Evolutionary conservation across 495 filamentous ascomycete species (phyloP), one percentile per base, ranked within the genome.

Genomic region (Acidiella bohemica): DNA sequence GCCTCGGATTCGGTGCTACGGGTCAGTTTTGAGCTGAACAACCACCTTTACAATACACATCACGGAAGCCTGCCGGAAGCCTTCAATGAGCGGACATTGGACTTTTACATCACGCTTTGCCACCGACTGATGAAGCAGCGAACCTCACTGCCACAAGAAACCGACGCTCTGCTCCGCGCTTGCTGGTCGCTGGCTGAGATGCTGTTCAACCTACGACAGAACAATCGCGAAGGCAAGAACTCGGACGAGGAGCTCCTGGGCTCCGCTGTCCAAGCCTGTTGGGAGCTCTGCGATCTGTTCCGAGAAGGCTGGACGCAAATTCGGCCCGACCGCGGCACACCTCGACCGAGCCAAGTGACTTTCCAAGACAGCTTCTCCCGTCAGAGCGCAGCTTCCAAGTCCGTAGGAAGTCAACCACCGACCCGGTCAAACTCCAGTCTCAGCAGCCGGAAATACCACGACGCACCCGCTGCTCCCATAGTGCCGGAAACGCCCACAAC

Each of bases 101-200:
- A 94, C 49, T 94, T 94, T 50, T 94, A 93, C 54, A 82, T 94
- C 46, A 93, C 86, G 0, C 56, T 94, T 2, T 94, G 86, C 41
- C 86, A 94, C 58, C 73, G 86, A 22, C 67, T 94, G 5, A 94
- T 94, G 86, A 93, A 92, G 57, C 86, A 94, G 59, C 72, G 82
- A 33, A 78, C 72, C 35, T 75, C 76, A 21, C 58, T 83, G 1
- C 78, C 76, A 4, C 77, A 80, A 44, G 81, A 86, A 48, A 87
- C 83, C 2, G 84, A 92, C 51, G 74, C 80, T 17, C 68, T 93
- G 3, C 68, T 94, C 0, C 76, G 80, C 32, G 81, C 85, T 5
- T 94, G 86, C 54, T 94, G 86, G 86, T 74, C 79, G 9, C 59
- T 94, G 17, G 85, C 86, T 2, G 86, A 94, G 56, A 93, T 93